Evolutionary conservation across 2,329 filamentous ascomycete genomes (phyloP), one percentile per base, ranked within the genome.

Genomic region (Aspergillus proliferans): DNA sequence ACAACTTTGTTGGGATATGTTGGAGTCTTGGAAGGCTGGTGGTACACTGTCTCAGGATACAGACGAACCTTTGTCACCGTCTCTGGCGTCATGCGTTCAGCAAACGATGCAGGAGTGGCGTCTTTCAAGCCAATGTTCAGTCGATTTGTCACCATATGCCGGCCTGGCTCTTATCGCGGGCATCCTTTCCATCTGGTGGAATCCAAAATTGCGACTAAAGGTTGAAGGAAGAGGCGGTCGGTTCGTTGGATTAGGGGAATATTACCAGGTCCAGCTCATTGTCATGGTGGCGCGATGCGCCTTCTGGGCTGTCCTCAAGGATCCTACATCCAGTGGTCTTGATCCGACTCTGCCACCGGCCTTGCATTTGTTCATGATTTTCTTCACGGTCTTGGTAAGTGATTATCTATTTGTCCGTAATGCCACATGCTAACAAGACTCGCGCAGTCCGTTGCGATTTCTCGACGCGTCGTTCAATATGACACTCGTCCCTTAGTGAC

Each of bases 131-230:
- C 52, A 60, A 52, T 69, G 64, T 46, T 59, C 61, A 21, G 44
- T 56, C 19, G 62, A 65, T 39, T 45, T 71, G 47, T 58, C 61
- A 18, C 61, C 65, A 5, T 63, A 63, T 47, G 70, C 68, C 43
- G 65, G 67, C 5, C 44, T 68, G 41, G 58, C 70, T n/a, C 60
- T 77, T 41, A 48, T 72, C n/a, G 55, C 69, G 4, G 72, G 71
- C 10, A 61, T 72, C 40, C 47, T 74, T 22, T 73, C 71, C 5
- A 58, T 75, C 7, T 77, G 75, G 74, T 77, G 73, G 71, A 76
- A 77, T 52, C 74, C 74, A 7, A 71, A 69, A 48, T 58, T 76
- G 56, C 68, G 69, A 50, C 54, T 70, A 43, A 75, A 74, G 56
- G 58, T 76, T 12, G 63, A 69, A 47, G 71, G 71, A 36, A 60